These are phyloP conservation scores for Sodiomyces alkalinus DNA, from an alignment of 2,329 filamentous ascomycete species.

Conservation along the genomic window DNA sequence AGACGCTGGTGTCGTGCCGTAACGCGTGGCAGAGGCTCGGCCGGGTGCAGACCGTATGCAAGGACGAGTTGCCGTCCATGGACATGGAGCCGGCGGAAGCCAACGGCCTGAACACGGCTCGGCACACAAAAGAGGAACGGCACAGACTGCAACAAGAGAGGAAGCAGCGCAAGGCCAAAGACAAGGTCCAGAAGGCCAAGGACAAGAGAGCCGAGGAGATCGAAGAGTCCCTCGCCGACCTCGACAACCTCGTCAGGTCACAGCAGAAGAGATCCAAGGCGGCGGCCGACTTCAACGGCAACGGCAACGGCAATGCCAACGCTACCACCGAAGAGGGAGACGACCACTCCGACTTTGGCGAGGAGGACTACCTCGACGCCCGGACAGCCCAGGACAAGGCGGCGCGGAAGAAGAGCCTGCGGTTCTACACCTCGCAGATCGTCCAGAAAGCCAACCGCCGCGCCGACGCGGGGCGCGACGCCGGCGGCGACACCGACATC, in stretches of 20 bases:
- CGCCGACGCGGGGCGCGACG: constrained; percentile 53
- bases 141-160: no score
- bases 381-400: constrained; percentile 76
- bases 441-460: constrained; percentile 87
- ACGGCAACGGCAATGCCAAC: constrained; percentile 15
- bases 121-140: constrained; percentile 14
- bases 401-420: constrained; percentile 75
- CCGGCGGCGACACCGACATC: constrained; percentile 67
- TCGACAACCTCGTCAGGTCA: constrained; percentile 45
- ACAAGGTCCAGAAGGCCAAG: constrained; percentile 22
- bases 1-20: constrained; percentile 63
- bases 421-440: constrained; percentile 97
- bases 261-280: constrained; percentile 31
- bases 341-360: constrained; percentile 81
- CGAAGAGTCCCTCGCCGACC: constrained; percentile 54
- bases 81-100: constrained; percentile 16
- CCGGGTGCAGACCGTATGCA: constrained; percentile 37
- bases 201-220: constrained; percentile 43
- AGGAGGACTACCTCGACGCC: constrained; percentile 66
- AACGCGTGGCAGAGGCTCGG: constrained; percentile 67
- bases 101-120: constrained; percentile 8
- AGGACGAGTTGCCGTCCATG: constrained; percentile 11
- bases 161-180: constrained; percentile 25
- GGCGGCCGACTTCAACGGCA: no score
- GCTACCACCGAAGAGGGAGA: constrained; percentile 27